Conservation (phyloP, 148 eudicot species). For the Amaranthus cruentus region DNA sequence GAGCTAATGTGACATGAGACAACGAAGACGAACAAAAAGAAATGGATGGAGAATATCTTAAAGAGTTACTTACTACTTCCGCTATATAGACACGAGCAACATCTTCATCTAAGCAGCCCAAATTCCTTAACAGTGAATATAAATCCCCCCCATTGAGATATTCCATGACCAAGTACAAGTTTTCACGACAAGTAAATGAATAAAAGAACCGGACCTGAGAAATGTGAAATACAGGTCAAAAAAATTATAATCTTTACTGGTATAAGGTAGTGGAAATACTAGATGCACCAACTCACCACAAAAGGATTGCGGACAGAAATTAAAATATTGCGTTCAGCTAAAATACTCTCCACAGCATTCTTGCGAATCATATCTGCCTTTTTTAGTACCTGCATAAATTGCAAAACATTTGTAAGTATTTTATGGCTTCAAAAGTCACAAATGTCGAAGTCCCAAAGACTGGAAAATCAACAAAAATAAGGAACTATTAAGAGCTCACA, state of each 20-base stretch:
- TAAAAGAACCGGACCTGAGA: slow-evolving; percentile 96
- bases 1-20: too few relatives aligned
- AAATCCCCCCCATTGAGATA: slow-evolving; percentile 96
- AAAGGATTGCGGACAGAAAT: slow-evolving; percentile 98
- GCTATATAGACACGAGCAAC: slow-evolving; percentile 95
- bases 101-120: slow-evolving; percentile 97
- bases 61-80: slow-evolving; percentile 73
- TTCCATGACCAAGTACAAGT: slow-evolving; percentile 98
- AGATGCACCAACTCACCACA: slow-evolving; percentile 63
- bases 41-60: slow-evolving; percentile 4
- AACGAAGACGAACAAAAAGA: slow-evolving; percentile 3
- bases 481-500: not conserved
- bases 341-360: slow-evolving; percentile 98
- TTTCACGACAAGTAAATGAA: slow-evolving; percentile 96
- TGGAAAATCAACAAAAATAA: not conserved
- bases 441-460: not conserved
- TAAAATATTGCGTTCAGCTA: slow-evolving; percentile 95
- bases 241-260: slow-evolving; percentile 3
- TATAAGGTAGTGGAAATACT: slow-evolving; percentile 8
- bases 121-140: slow-evolving; percentile 87
- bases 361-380: slow-evolving; percentile 98
- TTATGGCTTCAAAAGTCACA: not conserved
- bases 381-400: slow-evolving; percentile 59
- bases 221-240: slow-evolving; percentile 23
- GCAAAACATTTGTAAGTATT: not conserved